Base-by-base conservation (phyloP, 2,329 filamentous ascomycete species). In the Helotiales sp. region DNA sequence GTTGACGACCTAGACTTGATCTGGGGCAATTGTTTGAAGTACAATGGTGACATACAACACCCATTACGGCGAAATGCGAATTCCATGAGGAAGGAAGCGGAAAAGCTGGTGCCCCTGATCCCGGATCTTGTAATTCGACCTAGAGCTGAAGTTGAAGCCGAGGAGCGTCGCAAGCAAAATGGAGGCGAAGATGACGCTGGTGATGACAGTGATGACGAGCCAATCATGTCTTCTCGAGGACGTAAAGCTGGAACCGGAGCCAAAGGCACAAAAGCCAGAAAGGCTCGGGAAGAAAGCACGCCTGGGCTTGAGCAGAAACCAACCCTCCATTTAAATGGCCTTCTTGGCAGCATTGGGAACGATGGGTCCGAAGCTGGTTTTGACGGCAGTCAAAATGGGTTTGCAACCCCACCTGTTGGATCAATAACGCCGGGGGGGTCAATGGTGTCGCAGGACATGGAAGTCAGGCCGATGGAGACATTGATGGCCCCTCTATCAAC, bases 151-250 rank as follows among this genome's bases (percentile, higher is more conserved):
- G 93, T 98, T 6, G 96, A 99, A 80, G 92, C 92, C 17, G 92
- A 96, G 73, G 89, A 91, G 79, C 88, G 95, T 63, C 87, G 93
- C 69, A 91, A 96, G 77, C 93, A 96, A 74, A 92, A 94, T 69
- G 93, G 96, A 60, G 91, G 91, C 54, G 91, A 93, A 68, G 88
- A 93, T 71, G 93, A 95, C 73, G 92, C 85, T 45, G 92, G 87
- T 30, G 95, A 97, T 67, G 95, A 97, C 78, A 97, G 93, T 73
- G 95, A 98, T 75, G 95, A 98, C 77, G 94, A 97, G 79, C 96
- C 96, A 8, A 98, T 99, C 76, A 98, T 98, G 92, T 96, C 96
- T 66, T 97, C 95, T 59, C 88, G 96, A 71, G 96, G 96, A 62
- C 90, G 96, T 52, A 97, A 95, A 78, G 92, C 92, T 76, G 91